These are phyloP conservation scores for Helicocarpus griseus DNA, from an alignment of 2,329 filamentous ascomycete species.

Conservation along the genomic window DNA sequence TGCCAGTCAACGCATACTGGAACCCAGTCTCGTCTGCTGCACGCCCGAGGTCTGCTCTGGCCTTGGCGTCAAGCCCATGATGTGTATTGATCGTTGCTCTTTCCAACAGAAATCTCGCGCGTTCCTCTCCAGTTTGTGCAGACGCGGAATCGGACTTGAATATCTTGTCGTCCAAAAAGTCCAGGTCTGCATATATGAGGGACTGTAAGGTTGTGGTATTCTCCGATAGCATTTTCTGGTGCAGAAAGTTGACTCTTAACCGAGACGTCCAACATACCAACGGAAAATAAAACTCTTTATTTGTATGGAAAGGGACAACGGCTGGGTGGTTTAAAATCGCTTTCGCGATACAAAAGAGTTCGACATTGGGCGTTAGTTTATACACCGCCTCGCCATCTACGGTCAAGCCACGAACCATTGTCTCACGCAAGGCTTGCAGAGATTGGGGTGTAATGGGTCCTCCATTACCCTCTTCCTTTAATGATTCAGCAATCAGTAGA, in stretches of 20 bases:
- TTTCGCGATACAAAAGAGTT: conserved; percentile 71
- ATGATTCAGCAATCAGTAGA: conserved; percentile 37
- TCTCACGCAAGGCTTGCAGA: conserved; percentile 40
- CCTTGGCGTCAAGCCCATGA: conserved; percentile 69
- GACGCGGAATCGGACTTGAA: conserved; percentile 18
- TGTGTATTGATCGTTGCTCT: conserved; percentile 74
- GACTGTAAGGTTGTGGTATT: conserved; percentile 51
- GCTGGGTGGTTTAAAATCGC: conserved; percentile 43
- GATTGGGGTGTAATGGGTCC: conserved; percentile 7
- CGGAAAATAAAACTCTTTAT: conserved; percentile 29
- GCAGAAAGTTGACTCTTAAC: conserved; percentile 63
- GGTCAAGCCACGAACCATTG: conserved; percentile 60
- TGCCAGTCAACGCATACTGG: conserved; percentile 72
- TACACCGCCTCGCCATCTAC: conserved; percentile 84
- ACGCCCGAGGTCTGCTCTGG: conserved; percentile 57
- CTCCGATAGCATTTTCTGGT: conserved; percentile 59
- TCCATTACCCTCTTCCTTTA: conserved; percentile 30
- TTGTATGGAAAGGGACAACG: conserved; percentile 17
- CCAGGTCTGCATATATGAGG: conserved; percentile 50
- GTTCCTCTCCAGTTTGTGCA: conserved; percentile 35
- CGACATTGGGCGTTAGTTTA: conserved; percentile 69
- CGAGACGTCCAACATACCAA: conserved; percentile 47
- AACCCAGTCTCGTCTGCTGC: conserved; percentile 62
- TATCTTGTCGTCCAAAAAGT: conserved; percentile 37
- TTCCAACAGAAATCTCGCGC: conserved; percentile 67